Conservation (phyloP, 2,329 filamentous ascomycete genomes). For the Colletotrichum scovillei region DNA sequence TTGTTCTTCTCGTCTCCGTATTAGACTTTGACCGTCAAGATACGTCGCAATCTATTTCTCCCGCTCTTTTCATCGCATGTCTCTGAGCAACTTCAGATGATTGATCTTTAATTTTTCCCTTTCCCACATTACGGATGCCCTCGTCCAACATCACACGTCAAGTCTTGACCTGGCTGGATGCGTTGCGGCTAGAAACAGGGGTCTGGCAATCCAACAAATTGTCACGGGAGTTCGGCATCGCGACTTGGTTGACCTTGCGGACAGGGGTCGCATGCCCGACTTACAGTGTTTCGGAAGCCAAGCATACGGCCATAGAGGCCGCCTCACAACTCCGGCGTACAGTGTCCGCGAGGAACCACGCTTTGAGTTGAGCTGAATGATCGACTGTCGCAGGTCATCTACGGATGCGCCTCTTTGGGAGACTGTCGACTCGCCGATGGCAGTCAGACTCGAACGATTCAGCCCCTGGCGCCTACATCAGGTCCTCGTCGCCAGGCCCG, state of each 20-base stretch:
- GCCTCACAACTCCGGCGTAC: background rate
- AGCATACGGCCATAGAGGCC: conserved; percentile 14
- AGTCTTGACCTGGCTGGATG: background rate
- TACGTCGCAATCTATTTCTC: background rate
- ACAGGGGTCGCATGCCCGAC: conserved; percentile 29
- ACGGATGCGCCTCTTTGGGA: background rate
- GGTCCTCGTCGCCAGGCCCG: background rate
- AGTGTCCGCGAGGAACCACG: background rate
- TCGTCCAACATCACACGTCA: background rate
- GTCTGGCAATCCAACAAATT: background rate
- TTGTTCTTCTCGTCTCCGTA: background rate
- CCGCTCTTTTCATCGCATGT: conserved; percentile 19
- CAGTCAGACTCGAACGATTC: background rate
- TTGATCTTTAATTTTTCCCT: background rate
- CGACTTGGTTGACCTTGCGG: background rate
- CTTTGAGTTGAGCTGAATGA: conserved; percentile 20
- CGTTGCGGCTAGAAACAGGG: background rate
- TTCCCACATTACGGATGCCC: background rate
- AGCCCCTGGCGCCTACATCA: background rate
- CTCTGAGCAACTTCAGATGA: conserved; percentile 24
- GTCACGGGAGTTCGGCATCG: conserved; percentile 21
- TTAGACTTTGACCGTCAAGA: conserved; percentile 1
- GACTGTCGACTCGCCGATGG: background rate
- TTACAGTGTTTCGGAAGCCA: conserved; percentile 30
- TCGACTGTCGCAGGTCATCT: conserved; percentile 31